These are phyloP conservation scores for Alternaria sp. DNA, from an alignment of 2,329 filamentous ascomycete genomes.

Conservation along the genomic window DNA sequence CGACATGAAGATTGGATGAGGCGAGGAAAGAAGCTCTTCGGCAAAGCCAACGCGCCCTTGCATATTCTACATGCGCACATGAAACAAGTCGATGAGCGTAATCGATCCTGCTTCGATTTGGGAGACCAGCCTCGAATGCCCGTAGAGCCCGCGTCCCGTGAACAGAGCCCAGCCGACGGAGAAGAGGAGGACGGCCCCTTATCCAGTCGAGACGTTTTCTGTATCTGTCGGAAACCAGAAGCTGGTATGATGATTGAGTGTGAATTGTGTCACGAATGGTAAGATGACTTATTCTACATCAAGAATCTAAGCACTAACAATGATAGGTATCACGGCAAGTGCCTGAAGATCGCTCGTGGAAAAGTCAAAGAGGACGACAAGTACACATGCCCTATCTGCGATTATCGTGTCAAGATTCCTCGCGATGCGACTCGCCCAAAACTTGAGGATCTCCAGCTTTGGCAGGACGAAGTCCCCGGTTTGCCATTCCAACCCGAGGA, in stretches of 20 bases:
- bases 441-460: slow-evolving; percentile 82
- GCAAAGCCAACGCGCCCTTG: slow-evolving; percentile 94
- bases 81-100: slow-evolving; percentile 89
- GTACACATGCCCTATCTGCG: slow-evolving; percentile 97
- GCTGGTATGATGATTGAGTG: slow-evolving; percentile 99
- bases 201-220: slow-evolving; percentile 81
- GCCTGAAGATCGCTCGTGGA: slow-evolving; percentile 93
- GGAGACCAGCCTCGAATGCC: slow-evolving; percentile 87
- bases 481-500: slow-evolving; percentile 97
- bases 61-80: slow-evolving; percentile 96
- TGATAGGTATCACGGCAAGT: slow-evolving; percentile 94
- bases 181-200: slow-evolving; percentile 53
- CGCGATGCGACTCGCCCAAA: slow-evolving; percentile 95
- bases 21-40: slow-evolving; percentile 95
- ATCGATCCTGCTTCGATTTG: slow-evolving; percentile 89
- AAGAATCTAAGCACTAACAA: slow-evolving; percentile 29
- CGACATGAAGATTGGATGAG: slow-evolving; percentile 99
- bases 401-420: slow-evolving; percentile 95
- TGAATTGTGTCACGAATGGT: slow-evolving; percentile 97
- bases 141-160: slow-evolving; percentile 88
- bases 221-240: slow-evolving; percentile 91
- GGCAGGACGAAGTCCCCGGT: slow-evolving; percentile 80
- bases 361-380: slow-evolving; percentile 99
- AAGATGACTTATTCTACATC: slow-evolving; percentile 45
- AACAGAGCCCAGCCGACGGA: slow-evolving; percentile 67